These are phyloP conservation scores for Annulohypoxylon moriforme DNA, from an alignment of 495 filamentous ascomycete genomes.

Conservation along the genomic window DNA sequence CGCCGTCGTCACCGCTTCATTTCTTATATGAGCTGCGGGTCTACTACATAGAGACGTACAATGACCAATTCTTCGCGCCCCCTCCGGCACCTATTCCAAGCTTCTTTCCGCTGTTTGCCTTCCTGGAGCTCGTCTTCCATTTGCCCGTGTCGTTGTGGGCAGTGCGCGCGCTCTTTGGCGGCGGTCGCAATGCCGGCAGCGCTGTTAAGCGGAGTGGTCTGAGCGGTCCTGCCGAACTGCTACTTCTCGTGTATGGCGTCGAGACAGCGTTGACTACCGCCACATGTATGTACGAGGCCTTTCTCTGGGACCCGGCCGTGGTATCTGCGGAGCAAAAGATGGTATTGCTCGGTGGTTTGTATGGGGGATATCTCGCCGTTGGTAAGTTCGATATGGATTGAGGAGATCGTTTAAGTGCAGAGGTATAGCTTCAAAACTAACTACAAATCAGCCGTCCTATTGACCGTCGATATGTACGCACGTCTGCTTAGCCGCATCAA, in stretches of 20 bases:
- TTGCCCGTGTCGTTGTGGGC: constrained; percentile 74
- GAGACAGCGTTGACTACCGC: constrained; percentile 78
- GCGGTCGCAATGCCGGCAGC: constrained; percentile 22
- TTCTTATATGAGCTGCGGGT: constrained; percentile 63
- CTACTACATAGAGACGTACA: constrained; percentile 74
- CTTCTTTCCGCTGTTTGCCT: constrained; percentile 78
- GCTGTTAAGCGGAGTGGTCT: constrained; percentile 36
- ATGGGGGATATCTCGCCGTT: constrained; percentile 77
- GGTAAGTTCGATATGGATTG: constrained; percentile 64
- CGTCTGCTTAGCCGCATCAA: constrained; percentile 53
- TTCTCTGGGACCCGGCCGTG: constrained; percentile 63
- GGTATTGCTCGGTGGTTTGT: constrained; percentile 63
- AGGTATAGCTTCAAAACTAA: background rate
- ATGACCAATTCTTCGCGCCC: constrained; percentile 79
- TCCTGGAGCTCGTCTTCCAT: constrained; percentile 76
- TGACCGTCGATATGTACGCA: constrained; percentile 55
- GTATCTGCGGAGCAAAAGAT: constrained; percentile 64
- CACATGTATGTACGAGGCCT: constrained; percentile 68
- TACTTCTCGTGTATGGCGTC: constrained; percentile 74
- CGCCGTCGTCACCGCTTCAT: constrained; percentile 53
- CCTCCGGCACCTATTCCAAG: constrained; percentile 60
- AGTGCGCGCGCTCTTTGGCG: constrained; percentile 43
- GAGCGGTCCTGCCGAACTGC: constrained; percentile 66
- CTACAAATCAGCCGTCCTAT: constrained; percentile 51
- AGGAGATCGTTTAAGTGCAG: background rate